A percentile compares a stretch with the other conserved stretches of the same genome.
phyloP scores from a whole-genome alignment of 352 stramenopile species.

The Albugo laibachii region DNA sequence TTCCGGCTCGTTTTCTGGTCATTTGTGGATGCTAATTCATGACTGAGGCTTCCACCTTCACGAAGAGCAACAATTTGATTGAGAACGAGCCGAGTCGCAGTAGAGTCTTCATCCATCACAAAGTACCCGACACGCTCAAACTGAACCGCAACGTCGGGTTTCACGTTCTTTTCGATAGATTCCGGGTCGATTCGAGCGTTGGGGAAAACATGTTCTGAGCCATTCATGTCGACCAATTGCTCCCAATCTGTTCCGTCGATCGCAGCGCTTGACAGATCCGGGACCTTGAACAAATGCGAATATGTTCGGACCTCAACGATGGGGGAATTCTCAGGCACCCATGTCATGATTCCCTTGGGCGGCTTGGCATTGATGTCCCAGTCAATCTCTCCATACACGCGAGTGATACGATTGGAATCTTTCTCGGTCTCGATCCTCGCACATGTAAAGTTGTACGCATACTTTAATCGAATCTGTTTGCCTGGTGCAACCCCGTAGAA shows the following conservation, averaged over 20 bases:
- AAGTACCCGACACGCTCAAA: slow-evolving; percentile 98
- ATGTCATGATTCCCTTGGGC: slow-evolving; percentile 91
- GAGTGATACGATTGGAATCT: slow-evolving; percentile 30
- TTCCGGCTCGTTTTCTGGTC: slow-evolving; percentile 63
- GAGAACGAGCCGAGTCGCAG: slow-evolving; percentile 80
- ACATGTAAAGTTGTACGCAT: slow-evolving; percentile 87
- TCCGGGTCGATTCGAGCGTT: slow-evolving; percentile 81
- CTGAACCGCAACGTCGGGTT: slow-evolving; percentile 74
- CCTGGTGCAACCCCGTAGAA: slow-evolving; percentile 91
- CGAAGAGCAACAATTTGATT: slow-evolving; percentile 95
- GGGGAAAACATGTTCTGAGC: slow-evolving; percentile 64
- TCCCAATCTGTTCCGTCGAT: slow-evolving; percentile 32
- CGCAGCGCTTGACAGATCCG: slow-evolving; percentile 41
- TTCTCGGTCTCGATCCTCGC: slow-evolving; percentile 55
- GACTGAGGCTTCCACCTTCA: slow-evolving; percentile 22
- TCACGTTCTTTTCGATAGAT: slow-evolving; percentile 26
- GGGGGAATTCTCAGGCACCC: slow-evolving; percentile 77
- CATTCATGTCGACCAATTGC: slow-evolving; percentile 62
- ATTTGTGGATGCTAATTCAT: slow-evolving; percentile 14
- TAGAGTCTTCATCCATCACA: slow-evolving; percentile 90
- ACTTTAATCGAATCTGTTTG: slow-evolving; percentile 94
- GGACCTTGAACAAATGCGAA: slow-evolving; percentile 91
- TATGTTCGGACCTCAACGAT: slow-evolving; percentile 90
- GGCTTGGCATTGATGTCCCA: slow-evolving; percentile 56
- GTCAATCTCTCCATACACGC: slow-evolving; percentile 42